Percentiles rank a stretch among this genome's conserved stretches.
Conservation (phyloP, 805 yeast genomes). For the Myxozyma neotropica region DNA sequence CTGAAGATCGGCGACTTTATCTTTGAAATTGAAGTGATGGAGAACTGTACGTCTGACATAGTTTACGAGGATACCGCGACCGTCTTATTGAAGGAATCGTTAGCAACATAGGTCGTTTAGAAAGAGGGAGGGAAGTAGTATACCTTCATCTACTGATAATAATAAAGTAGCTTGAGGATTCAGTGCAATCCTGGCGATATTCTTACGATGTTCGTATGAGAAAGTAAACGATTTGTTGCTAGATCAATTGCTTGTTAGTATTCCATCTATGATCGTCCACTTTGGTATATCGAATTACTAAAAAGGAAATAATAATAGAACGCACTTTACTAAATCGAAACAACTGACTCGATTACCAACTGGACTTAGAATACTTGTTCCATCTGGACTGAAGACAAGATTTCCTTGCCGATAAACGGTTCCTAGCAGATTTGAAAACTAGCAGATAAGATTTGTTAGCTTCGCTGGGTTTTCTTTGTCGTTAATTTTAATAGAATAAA, state of each 20-base stretch:
- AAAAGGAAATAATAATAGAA: background rate
- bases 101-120: background rate
- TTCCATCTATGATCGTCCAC: no score
- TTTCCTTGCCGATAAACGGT: slow-evolving; percentile 96
- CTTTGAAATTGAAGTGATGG: slow-evolving; percentile 93
- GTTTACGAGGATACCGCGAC: slow-evolving; percentile 89
- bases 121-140: background rate
- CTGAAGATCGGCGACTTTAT: slow-evolving; percentile 67
- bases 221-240: slow-evolving; percentile 81
- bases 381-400: slow-evolving; percentile 80
- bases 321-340: slow-evolving; percentile 68
- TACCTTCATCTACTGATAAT: slow-evolving; percentile 65
- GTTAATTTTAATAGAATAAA: no score
- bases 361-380: slow-evolving; percentile 79
- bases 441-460: slow-evolving; percentile 28
- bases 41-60: slow-evolving; percentile 79
- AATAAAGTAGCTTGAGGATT: slow-evolving; percentile 80
- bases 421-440: slow-evolving; percentile 86
- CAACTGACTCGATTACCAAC: slow-evolving; percentile 92
- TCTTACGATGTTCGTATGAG: slow-evolving; percentile 88
- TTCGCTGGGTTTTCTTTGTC: background rate
- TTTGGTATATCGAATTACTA: no score
- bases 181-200: slow-evolving; percentile 74
- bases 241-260: no score
- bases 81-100: slow-evolving; percentile 57